These are phyloP conservation scores for Juglanconis oblonga DNA, from an alignment of 2,329 filamentous ascomycete genomes.

Conservation along the genomic window DNA sequence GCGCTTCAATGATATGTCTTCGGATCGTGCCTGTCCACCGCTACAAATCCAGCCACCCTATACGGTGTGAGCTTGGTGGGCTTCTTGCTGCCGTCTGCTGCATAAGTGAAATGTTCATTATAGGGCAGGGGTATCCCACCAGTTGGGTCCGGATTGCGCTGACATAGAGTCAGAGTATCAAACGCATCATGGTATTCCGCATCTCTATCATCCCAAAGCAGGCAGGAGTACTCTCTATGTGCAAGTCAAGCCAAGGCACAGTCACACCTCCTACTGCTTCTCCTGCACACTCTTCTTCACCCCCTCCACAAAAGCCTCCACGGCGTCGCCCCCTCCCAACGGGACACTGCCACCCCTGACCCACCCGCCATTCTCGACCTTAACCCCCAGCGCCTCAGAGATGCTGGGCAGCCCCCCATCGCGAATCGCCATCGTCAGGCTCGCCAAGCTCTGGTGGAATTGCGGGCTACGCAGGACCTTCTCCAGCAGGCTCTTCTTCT, in stretches of 20 bases:
- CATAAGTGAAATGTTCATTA: neutral
- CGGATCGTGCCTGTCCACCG: too few species aligned
- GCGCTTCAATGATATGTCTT: too few species aligned
- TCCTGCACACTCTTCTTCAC: conserved; percentile 77
- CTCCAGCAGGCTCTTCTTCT: conserved; percentile 79
- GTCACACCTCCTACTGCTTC: conserved; percentile 28
- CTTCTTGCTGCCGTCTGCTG: neutral
- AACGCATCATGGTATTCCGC: neutral
- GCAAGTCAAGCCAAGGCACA: neutral
- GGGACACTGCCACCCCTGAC: conserved; percentile 77
- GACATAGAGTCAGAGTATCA: neutral
- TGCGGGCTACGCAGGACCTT: conserved; percentile 87
- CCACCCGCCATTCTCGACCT: conserved; percentile 80
- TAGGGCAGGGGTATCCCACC: neutral
- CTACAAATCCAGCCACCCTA: too few species aligned
- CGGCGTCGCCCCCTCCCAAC: conserved; percentile 80
- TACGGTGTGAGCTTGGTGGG: neutral
- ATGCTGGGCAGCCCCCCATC: conserved; percentile 90
- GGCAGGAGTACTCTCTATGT: neutral
- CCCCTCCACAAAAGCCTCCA: conserved; percentile 88
- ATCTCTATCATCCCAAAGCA: neutral
- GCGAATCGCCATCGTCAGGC: conserved; percentile 80
- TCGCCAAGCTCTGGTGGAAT: conserved; percentile 81
- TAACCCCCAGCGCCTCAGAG: conserved; percentile 78
- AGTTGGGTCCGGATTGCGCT: neutral